Evolutionary conservation across 1,284 basidiomycete species (phyloP).

Genomic region (Pseudozyma pruni): DNA sequence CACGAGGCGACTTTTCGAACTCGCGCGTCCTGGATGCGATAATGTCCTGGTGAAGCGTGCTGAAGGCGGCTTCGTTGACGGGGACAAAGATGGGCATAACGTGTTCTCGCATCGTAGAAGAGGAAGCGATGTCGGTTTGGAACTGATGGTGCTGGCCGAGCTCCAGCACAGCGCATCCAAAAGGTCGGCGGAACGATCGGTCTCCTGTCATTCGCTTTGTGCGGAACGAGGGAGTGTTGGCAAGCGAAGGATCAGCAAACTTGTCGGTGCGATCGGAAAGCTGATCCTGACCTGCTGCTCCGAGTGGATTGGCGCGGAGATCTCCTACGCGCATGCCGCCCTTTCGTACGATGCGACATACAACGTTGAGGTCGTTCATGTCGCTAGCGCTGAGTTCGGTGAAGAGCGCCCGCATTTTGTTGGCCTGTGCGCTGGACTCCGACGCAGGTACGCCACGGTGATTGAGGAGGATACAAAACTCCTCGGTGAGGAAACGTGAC

Average conservation of each 20-base stretch:
- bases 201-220: conserved; percentile 51
- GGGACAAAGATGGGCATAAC: conserved; percentile 90
- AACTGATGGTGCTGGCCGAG: conserved; percentile 75
- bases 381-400: conserved; percentile 86
- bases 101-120: conserved; percentile 73
- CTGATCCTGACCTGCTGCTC: conserved; percentile 43
- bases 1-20: conserved; percentile 86
- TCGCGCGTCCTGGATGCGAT: conserved; percentile 82
- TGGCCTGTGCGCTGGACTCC: conserved; percentile 69
- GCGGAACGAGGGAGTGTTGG: conserved; percentile 44
- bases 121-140: conserved; percentile 71
- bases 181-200: conserved; percentile 79
- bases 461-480: conserved; percentile 88
- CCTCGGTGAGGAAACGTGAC: conserved; percentile 87
- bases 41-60: conserved; percentile 93
- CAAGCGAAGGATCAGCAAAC: conserved; percentile 38
- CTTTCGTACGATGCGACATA: conserved; percentile 86
- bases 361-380: conserved; percentile 72
- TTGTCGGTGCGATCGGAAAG: conserved; percentile 17
- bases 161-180: conserved; percentile 92
- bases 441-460: conserved; percentile 87
- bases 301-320: conserved; percentile 63
- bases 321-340: conserved; percentile 80
- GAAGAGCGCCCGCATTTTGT: conserved; percentile 73
- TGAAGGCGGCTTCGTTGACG: conserved; percentile 82